A percentile compares a stretch with the other conserved stretches of the same genome.
Conservation (phyloP, 805 yeast genomes). For the Saturnispora saitoi region DNA sequence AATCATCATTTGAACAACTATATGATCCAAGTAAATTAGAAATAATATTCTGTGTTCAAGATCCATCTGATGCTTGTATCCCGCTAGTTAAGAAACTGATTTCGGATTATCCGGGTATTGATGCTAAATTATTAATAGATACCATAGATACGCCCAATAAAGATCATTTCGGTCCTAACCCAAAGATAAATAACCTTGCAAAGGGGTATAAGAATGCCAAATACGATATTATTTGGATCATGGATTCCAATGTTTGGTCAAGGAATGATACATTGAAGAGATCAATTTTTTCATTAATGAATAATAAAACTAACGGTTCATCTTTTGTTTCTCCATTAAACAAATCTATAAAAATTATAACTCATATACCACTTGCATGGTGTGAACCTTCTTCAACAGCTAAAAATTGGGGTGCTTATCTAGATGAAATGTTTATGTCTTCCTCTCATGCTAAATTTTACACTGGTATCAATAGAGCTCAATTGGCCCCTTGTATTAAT, state of each 20-base stretch:
- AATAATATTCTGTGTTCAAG: conserved; percentile 69
- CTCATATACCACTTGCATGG: conserved; percentile 71
- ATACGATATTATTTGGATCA: conserved; percentile 71
- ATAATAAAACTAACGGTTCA: conserved; percentile 46
- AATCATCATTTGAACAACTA: conserved; percentile 57
- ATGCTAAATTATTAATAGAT: conserved; percentile 52
- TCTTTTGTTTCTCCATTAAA: conserved; percentile 13
- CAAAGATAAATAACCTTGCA: conserved; percentile 80
- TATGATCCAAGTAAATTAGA: conserved; percentile 57
- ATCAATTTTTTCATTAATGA: conserved; percentile 45
- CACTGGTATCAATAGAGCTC: conserved; percentile 62
- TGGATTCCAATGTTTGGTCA: conserved; percentile 82
- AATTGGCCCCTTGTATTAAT: conserved; percentile 82
- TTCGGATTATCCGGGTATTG: conserved; percentile 43
- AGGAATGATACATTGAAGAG: conserved; percentile 54
- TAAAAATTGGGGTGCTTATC: conserved; percentile 47
- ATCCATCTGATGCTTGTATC: conserved; percentile 53
- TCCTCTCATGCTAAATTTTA: conserved; percentile 85
- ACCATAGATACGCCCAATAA: conserved; percentile 22
- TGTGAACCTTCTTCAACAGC: conserved; percentile 13
- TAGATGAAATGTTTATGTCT: conserved; percentile 79
- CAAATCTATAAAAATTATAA: conserved; percentile 57
- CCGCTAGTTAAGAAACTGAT: conserved; percentile 45
- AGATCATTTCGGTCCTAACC: conserved; percentile 71
- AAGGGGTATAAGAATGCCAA: conserved; percentile 66